Evolutionary conservation across 352 stramenopile genomes (phyloP).

Genomic region (Blastocystis sp.): DNA sequence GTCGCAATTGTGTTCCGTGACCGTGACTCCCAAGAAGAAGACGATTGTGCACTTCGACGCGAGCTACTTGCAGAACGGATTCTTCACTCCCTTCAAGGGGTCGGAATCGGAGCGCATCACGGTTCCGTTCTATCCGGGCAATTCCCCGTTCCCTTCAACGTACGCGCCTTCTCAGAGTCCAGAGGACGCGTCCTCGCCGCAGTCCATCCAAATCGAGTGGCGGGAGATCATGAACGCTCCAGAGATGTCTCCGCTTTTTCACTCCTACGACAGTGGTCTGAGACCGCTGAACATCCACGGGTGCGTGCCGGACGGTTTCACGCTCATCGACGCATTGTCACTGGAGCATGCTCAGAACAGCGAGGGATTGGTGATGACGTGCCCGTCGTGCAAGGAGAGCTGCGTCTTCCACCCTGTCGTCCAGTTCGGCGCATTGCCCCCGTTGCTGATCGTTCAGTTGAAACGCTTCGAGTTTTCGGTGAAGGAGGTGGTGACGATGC

Average conservation of each 20-base stretch:
- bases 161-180: neutral
- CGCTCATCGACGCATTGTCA: neutral
- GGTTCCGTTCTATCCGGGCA: neutral
- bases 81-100: neutral
- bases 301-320: neutral
- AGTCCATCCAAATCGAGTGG: neutral
- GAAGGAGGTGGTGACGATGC: neutral
- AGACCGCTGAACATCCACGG: neutral
- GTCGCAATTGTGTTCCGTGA: neutral
- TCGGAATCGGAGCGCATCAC: neutral
- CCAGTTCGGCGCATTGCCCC: slow-evolving; percentile 10
- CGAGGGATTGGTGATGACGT: neutral
- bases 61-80: neutral
- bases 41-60: neutral
- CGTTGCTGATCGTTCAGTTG: slow-evolving; percentile 44
- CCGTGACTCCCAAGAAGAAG: neutral
- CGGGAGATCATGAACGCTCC: neutral
- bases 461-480: slow-evolving; percentile 45
- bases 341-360: neutral
- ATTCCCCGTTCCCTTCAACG: neutral
- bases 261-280: neutral
- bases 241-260: neutral
- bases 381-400: neutral
- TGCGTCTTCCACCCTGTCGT: neutral
- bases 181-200: neutral